Percentiles rank a stretch among this genome's conserved stretches.
Conservation (phyloP, 2,329 filamentous ascomycete species). For the Diaporthe citriasiana region DNA sequence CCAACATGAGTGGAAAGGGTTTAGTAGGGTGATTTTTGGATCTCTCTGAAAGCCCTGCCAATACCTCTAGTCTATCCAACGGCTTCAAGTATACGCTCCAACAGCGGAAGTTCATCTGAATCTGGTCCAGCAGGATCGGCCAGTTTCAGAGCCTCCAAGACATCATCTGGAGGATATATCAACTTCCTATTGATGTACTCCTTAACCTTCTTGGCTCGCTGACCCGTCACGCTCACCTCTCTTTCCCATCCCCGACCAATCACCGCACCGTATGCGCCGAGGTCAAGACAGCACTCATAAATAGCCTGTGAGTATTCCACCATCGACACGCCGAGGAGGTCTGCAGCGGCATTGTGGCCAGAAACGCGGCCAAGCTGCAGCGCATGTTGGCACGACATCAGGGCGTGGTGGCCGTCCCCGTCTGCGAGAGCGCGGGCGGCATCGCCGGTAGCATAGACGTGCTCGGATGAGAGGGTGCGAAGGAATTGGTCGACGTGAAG, state of each 20-base stretch:
- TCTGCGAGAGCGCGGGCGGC: slow-evolving; percentile 8
- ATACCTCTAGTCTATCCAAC: not conserved
- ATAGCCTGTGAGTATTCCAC: not conserved
- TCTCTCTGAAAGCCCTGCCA: too few species aligned
- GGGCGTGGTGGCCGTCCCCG: not conserved
- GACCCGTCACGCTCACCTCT: not conserved
- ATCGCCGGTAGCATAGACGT: not conserved
- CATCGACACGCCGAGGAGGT: not conserved
- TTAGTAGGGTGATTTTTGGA: too few species aligned
- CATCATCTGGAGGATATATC: slow-evolving; percentile 13
- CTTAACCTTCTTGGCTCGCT: slow-evolving; percentile 2
- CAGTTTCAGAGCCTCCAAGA: not conserved
- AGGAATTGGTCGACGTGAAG: not conserved
- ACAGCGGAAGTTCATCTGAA: not conserved
- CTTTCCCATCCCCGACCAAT: slow-evolving; percentile 14
- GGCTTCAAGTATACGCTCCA: not conserved
- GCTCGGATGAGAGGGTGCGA: not conserved
- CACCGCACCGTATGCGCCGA: not conserved
- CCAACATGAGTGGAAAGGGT: not conserved
- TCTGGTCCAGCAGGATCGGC: slow-evolving; percentile 8
- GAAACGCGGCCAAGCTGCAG: slow-evolving; percentile 18
- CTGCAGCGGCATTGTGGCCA: slow-evolving; percentile 12
- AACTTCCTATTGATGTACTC: slow-evolving; percentile 2
- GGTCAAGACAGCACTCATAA: slow-evolving; percentile 2
- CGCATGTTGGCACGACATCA: slow-evolving; percentile 25